Base-by-base conservation (phyloP, 2,329 filamentous ascomycete species). In the Neoarthrinium moseri region DNA sequence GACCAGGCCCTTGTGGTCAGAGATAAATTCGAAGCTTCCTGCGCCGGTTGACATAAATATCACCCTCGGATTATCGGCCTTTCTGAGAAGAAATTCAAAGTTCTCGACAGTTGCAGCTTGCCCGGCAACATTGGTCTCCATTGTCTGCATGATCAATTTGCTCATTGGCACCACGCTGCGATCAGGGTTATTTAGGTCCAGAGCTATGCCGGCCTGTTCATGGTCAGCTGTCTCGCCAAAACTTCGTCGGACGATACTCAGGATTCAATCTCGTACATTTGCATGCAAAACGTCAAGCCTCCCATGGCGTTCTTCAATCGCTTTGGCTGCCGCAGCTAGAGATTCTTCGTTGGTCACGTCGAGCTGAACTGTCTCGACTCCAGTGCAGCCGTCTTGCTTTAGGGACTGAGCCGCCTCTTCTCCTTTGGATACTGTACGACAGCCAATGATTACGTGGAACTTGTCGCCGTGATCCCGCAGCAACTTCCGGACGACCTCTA, bases 21-120 rank as follows among this genome's bases (percentile, higher is more conserved):
- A 32, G 8, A 32, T n/a, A 22, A 35, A 6, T 6, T 20, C 7
- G 8, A 44, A 6, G 32, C 32, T 44, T 29, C 24, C 18, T 10
- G 29, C 41, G 32, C 41, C 32, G 32, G 32, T 13, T 17, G 30
- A 26, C 32, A 44, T 44, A 32, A 44, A 36, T 12, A 35, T 24
- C 15, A 44, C n/a, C 12, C 41, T 29, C 4, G 32, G 41, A 15
- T 37, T 37, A 6, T 13, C 32, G 6, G 41, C 32, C 32, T 21
- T 15, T n/a, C 4, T 10, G 6, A 39, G 22, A 13, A 12, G 32
- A 15, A 15, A 15, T 8, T 8, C 26, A 29, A 29, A 29, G 26
- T 29, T 7, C 26, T 29, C 26, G 8, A 29, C 26, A 8, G 26
- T 29, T 29, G 26, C 26, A 29, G 26, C 26, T 8, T 7, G n/a